A percentile compares a stretch with the other conserved stretches of the same genome.
Conservation (phyloP, 208 protist genomes). For the Acanthamoeba castellanii region DNA sequence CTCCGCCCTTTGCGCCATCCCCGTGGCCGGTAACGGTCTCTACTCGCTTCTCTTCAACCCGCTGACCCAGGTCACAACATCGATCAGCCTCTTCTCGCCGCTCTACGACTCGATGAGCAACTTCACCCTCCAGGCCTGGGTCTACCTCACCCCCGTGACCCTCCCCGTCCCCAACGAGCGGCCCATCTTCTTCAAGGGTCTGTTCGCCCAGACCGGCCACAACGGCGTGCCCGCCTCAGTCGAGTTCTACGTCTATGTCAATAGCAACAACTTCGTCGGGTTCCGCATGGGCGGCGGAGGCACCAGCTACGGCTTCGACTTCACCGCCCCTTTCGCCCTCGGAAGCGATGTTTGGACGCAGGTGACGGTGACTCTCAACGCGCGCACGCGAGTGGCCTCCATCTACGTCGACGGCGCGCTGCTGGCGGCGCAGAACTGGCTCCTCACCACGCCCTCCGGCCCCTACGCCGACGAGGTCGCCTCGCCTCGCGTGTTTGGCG, state of each 20-base stretch:
- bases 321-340: background rate
- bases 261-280: background rate
- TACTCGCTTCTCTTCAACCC: constrained; percentile 5
- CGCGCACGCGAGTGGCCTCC: background rate
- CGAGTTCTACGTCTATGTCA: constrained; percentile 10
- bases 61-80: background rate
- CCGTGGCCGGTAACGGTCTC: background rate
- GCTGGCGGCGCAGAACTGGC: background rate
- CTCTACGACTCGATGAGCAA: background rate
- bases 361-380: background rate
- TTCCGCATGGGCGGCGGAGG: constrained; percentile 3
- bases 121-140: constrained; percentile 51
- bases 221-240: background rate
- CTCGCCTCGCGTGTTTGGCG: background rate
- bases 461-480: background rate
- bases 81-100: background rate
- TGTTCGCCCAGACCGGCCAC: background rate
- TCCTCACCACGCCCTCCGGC: background rate
- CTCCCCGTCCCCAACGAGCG: background rate
- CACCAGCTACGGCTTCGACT: background rate
- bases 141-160: background rate
- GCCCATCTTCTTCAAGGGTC: constrained; percentile 29
- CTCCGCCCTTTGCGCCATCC: background rate
- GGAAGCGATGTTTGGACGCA: background rate
- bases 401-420: background rate